phyloP scores from a whole-genome alignment of 306 rosid species.

The Prinsepia uniflora region DNA sequence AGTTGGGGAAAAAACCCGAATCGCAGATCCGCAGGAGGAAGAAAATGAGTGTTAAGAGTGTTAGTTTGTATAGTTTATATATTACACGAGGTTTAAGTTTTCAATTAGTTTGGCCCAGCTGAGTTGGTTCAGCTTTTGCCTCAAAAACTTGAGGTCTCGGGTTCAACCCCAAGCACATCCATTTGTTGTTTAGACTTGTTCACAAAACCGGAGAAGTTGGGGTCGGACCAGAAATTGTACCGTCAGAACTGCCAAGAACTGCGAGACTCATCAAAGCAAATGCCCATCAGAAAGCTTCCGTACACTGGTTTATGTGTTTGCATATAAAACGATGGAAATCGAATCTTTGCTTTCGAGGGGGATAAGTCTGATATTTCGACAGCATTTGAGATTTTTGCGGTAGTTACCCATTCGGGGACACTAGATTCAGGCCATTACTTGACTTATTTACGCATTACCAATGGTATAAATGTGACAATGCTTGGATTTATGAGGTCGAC shows the following conservation, averaged over 20 bases:
- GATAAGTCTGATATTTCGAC: conserved; percentile 60
- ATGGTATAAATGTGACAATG: conserved; percentile 89
- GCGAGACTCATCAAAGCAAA: conserved; percentile 70
- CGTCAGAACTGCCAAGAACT: conserved; percentile 67
- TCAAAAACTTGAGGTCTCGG: no score
- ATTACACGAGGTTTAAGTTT: no score
- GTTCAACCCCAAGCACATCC: no score
- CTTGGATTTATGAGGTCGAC: conserved; percentile 87
- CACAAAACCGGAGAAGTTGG: conserved; percentile 85
- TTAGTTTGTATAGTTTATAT: no score
- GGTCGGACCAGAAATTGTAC: conserved; percentile 84
- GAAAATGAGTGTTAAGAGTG: no score
- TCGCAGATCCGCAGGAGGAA: no score
- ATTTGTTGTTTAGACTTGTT: conserved; percentile 87
- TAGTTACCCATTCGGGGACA: conserved; percentile 78
- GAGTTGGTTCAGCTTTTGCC: no score
- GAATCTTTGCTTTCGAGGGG: conserved; percentile 68
- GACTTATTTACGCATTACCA: conserved; percentile 63
- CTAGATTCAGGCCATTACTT: conserved; percentile 88
- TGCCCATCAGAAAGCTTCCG: conserved; percentile 81
- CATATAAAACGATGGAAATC: conserved; percentile 84
- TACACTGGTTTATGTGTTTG: conserved; percentile 67
- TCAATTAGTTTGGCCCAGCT: no score
- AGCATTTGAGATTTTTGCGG: conserved; percentile 71
- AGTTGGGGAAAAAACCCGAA: no score